These are phyloP conservation scores for Biscutella laevigata DNA, from an alignment of 441 rosid species.

Conservation along the genomic window DNA sequence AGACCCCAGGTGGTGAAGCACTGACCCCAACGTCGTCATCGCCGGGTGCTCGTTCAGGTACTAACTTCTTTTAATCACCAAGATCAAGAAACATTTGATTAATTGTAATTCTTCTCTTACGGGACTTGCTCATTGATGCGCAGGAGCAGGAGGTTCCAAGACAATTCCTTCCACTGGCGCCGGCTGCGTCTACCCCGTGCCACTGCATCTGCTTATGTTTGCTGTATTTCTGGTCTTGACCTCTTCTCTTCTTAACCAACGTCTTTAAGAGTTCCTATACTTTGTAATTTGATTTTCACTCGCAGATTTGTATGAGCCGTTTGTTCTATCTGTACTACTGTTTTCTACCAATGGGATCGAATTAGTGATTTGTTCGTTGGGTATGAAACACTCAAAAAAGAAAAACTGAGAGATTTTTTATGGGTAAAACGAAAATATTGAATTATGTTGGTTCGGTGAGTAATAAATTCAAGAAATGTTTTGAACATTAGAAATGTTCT, in stretches of 20 bases:
- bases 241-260: not conserved
- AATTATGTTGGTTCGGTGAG: too few species aligned
- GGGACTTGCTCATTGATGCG: not conserved
- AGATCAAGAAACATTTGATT: not conserved
- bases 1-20: conserved; percentile 11
- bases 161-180: conserved; percentile 14
- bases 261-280: not conserved
- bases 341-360: not conserved
- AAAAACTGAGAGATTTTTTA: too few species aligned
- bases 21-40: conserved; percentile 16
- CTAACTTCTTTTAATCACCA: conserved; percentile 9
- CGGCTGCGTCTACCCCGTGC: not conserved
- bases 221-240: conserved; percentile 1
- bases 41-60: conserved; percentile 21
- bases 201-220: conserved; percentile 11
- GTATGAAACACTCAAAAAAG: not conserved
- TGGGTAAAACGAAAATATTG: too few species aligned
- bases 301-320: not conserved
- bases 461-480: too few species aligned
- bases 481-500: too few species aligned
- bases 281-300: not conserved
- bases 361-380: not conserved
- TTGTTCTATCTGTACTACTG: not conserved
- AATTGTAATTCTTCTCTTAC: not conserved
- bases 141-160: conserved; percentile 18